Conservation (phyloP, 1,284 basidiomycete species). For the Neolentinus lepideus region DNA sequence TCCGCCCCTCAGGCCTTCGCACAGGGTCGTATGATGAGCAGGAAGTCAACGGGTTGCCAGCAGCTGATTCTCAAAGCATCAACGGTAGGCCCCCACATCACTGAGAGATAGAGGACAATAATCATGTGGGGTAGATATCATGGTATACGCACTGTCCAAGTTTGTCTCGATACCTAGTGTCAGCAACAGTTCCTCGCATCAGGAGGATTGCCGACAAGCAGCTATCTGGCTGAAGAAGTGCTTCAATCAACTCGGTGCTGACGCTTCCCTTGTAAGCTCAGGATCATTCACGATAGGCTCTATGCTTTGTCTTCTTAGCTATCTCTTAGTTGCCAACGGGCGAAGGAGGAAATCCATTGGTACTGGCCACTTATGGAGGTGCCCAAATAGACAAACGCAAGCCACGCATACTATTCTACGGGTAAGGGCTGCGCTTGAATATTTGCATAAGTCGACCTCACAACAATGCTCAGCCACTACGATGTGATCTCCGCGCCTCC, state of each 20-base stretch:
- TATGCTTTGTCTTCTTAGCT: constrained; percentile 2
- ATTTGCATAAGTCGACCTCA: not conserved
- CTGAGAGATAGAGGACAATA: not conserved
- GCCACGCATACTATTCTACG: constrained; percentile 82
- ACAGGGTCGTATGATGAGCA: not conserved
- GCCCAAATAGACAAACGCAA: constrained; percentile 46
- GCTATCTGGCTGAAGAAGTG: constrained; percentile 89
- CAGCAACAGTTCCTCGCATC: constrained; percentile 58
- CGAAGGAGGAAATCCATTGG: constrained; percentile 71
- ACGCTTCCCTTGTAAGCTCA: constrained; percentile 58
- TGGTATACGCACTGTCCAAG: constrained; percentile 72
- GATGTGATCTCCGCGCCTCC: constrained; percentile 81
- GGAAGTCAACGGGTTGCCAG: constrained; percentile 1
- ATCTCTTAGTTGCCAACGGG: constrained; percentile 52
- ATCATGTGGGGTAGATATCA: constrained; percentile 37
- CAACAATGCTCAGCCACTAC: constrained; percentile 61
- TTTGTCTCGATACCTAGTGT: constrained; percentile 88
- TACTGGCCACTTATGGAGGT: constrained; percentile 80
- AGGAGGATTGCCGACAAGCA: constrained; percentile 89
- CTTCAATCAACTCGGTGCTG: constrained; percentile 78
- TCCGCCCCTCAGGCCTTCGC: constrained; percentile 22
- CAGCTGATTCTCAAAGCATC: not conserved
- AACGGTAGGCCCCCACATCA: not conserved
- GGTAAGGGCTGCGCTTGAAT: constrained; percentile 31
- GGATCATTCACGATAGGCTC: not conserved